Conservation (phyloP, 2,329 filamentous ascomycete species). For the Thelonectria blattea region DNA sequence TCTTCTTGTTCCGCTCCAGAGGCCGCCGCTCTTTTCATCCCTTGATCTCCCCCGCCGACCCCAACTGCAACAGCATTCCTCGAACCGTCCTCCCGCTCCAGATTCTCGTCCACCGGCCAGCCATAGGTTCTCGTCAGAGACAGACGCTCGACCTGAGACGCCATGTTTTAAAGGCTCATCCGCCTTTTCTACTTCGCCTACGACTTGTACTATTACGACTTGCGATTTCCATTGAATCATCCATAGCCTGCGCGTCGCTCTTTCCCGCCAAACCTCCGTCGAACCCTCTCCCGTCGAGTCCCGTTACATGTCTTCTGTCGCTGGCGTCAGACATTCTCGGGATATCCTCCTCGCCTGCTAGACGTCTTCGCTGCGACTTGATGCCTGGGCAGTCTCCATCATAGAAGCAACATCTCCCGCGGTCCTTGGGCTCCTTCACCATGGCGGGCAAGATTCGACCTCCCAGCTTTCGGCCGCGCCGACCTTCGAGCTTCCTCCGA, state of each 20-base stretch:
- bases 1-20: conserved; percentile 2
- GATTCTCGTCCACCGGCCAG: background rate
- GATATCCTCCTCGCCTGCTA: background rate
- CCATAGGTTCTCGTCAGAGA: background rate
- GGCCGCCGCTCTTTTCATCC: background rate
- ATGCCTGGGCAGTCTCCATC: background rate
- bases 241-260: background rate
- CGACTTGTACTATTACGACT: background rate
- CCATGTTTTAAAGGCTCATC: conserved; percentile 6
- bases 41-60: background rate
- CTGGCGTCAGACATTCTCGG: conserved; percentile 19
- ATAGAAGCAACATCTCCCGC: background rate
- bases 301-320: conserved; percentile 18
- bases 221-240: background rate
- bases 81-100: background rate
- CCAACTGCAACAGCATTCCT: conserved; percentile 2
- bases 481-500: conserved; percentile 51
- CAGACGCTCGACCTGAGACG: background rate
- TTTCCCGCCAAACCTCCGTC: background rate
- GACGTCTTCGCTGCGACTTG: background rate
- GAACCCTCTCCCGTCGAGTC: conserved; percentile 2
- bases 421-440: conserved; percentile 1
- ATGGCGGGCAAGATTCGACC: conserved; percentile 45
- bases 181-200: background rate
- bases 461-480: conserved; percentile 50